Evolutionary conservation across 441 rosid genomes (phyloP), one percentile per base, ranked within the genome.

Genomic region (Erodium texanum): DNA sequence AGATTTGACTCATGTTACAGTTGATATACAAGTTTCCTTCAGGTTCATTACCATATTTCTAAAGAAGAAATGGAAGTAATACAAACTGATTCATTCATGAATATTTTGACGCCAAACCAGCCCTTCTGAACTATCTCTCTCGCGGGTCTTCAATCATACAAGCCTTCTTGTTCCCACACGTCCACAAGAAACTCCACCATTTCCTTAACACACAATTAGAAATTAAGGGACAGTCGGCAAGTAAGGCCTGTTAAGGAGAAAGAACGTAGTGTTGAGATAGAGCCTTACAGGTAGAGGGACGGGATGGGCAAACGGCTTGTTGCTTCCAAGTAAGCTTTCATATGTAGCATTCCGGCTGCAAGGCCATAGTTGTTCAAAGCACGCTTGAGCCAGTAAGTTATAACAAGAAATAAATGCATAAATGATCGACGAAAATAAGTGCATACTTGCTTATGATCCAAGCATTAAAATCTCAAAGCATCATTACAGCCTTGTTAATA

Each of bases 121-220:
- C 68, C 69, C 71, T 63, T 70, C 71, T 20, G 34, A 15, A 41
- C 23, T 11, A 70, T 75, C 54, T 45, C 10, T 34, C 20, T 65
- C 23, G 38, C 64, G n/a, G 24, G 62, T 59, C 65, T 29, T 85
- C 78, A 86, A 71, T 85, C 96, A 68, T 92, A 89, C 84, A 92
- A 74, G 19, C 96, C 96, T 70, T 92, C 96, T 74, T 89, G 93
- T 74, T 92, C 96, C 96, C 96, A 92, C 12, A 81, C 36, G 80
- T 92, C 94, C 71, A 89, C 96, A 24, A 88, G 91, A 82, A 89
- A 92, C 80, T 86, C 93, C 34, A 87, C 88, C 97, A 92, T 89
- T 82, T 89, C 97, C 97, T 92, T 86, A 45, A 71, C 2, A 41
- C 41, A 76, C 18, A 15, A 15, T 48, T 64, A 15, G 63, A 68